phyloP scores from a whole-genome alignment of 2,329 filamentous ascomycete genomes.

The Scorias spongiosa region DNA sequence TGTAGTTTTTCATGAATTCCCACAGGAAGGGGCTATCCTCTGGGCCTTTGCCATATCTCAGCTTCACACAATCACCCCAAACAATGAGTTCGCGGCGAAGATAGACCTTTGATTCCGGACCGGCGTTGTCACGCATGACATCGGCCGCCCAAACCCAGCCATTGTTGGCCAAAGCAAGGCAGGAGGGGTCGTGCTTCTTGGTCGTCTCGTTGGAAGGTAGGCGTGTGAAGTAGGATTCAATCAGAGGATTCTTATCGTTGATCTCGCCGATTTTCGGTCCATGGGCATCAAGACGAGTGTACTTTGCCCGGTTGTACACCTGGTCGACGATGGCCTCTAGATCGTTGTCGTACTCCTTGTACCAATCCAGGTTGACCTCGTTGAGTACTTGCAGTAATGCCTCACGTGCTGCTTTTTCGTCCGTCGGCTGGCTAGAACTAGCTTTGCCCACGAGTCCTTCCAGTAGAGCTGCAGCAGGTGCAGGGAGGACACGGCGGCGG shows the following conservation, averaged over 20 bases:
- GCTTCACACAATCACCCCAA: constrained; percentile 96
- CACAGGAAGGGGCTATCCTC: constrained; percentile 86
- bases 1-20: constrained; percentile 92
- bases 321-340: constrained; percentile 73
- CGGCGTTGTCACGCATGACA: constrained; percentile 84
- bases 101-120: constrained; percentile 78
- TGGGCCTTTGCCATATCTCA: constrained; percentile 68
- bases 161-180: constrained; percentile 80
- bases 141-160: constrained; percentile 99
- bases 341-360: constrained; percentile 82
- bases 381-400: constrained; percentile 52
- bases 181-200: constrained; percentile 56
- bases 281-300: constrained; percentile 80
- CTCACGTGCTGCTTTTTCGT: constrained; percentile 36
- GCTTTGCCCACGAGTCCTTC: constrained; percentile 55
- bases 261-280: constrained; percentile 78
- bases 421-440: constrained; percentile 32
- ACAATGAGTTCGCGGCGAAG: constrained; percentile 92
- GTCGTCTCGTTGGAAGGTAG: constrained; percentile 67
- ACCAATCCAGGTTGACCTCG: constrained; percentile 73
- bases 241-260: constrained; percentile 59
- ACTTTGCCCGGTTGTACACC: constrained; percentile 87
- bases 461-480: constrained; percentile 52
- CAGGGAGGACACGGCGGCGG: constrained; percentile 54
- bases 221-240: constrained; percentile 90